A percentile compares a stretch with the other conserved stretches of the same genome.
These are phyloP conservation scores for Pleurotus djamor DNA, from an alignment of 768 basidiomycete genomes.

Conservation along the genomic window DNA sequence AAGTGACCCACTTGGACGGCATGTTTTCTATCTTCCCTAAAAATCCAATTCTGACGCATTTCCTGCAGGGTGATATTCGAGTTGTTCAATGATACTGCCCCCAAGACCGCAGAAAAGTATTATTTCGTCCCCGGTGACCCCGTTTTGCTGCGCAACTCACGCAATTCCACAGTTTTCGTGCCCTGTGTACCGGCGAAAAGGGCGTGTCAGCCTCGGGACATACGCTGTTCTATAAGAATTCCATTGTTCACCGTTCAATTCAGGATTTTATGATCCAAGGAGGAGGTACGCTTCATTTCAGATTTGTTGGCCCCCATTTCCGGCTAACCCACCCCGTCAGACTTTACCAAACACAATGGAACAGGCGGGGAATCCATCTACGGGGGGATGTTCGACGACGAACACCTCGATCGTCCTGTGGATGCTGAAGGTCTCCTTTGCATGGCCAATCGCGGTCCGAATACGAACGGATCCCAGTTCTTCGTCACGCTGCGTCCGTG, in stretches of 20 bases:
- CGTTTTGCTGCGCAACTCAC: not conserved
- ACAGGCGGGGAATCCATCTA: constrained; percentile 84
- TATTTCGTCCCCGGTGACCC: no score
- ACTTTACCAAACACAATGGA: constrained; percentile 80
- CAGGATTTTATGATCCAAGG: constrained; percentile 80
- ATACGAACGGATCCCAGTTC: constrained; percentile 87
- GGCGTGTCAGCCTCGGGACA: constrained; percentile 67
- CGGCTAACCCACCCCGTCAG: constrained; percentile 25
- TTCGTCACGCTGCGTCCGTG: constrained; percentile 81
- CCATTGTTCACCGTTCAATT: constrained; percentile 78
- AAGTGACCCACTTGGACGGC: constrained; percentile 55
- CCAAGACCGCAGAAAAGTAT: constrained; percentile 82
- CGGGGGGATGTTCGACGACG: constrained; percentile 73
- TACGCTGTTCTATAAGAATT: constrained; percentile 82
- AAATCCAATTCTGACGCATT: constrained; percentile 5
- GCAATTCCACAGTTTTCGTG: constrained; percentile 61
- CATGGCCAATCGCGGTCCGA: constrained; percentile 86
- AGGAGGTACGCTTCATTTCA: constrained; percentile 47
- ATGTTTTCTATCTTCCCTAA: constrained; percentile 10
- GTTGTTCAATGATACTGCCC: constrained; percentile 68
- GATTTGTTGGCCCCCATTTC: not conserved
- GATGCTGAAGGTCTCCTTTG: constrained; percentile 74
- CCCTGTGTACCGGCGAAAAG: constrained; percentile 83
- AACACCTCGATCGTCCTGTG: constrained; percentile 62
- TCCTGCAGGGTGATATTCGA: constrained; percentile 65